phyloP scores from a whole-genome alignment of 176 grass and related monocot species.

The Avena atlantica region DNA sequence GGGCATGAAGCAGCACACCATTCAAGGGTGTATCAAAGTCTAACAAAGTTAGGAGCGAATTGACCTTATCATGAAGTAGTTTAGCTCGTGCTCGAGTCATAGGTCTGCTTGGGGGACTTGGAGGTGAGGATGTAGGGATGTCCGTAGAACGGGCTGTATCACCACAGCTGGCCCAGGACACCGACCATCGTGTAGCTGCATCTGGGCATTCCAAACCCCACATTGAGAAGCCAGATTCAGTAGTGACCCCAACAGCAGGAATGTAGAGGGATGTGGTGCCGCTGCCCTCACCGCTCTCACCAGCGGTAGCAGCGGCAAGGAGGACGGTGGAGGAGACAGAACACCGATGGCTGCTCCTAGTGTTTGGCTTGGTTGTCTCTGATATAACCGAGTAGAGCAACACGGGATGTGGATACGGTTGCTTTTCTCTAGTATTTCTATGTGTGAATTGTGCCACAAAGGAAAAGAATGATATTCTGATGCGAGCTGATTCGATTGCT shows the following conservation, averaged over 20 bases:
- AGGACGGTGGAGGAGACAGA: neutral
- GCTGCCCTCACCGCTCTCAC: neutral
- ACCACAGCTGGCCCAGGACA: neutral
- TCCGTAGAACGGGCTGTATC: too few relatives aligned
- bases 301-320: neutral
- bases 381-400: neutral
- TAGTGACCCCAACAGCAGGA: neutral
- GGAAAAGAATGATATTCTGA: neutral
- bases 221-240: neutral
- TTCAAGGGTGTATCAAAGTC: too few relatives aligned
- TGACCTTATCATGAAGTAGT: too few relatives aligned
- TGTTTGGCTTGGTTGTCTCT: neutral
- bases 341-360: neutral
- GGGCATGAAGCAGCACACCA: too few relatives aligned
- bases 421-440: neutral
- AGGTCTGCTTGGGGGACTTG: too few relatives aligned
- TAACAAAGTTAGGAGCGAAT: too few relatives aligned
- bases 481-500: conserved; percentile 33
- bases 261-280: neutral
- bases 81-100: too few relatives aligned
- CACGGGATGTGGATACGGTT: neutral
- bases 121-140: too few relatives aligned
- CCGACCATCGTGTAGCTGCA: neutral
- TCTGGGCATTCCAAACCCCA: neutral
- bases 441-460: conserved; percentile 4